Evolutionary conservation across 768 basidiomycete species (phyloP).

Genomic region (Mrakia gelida): DNA sequence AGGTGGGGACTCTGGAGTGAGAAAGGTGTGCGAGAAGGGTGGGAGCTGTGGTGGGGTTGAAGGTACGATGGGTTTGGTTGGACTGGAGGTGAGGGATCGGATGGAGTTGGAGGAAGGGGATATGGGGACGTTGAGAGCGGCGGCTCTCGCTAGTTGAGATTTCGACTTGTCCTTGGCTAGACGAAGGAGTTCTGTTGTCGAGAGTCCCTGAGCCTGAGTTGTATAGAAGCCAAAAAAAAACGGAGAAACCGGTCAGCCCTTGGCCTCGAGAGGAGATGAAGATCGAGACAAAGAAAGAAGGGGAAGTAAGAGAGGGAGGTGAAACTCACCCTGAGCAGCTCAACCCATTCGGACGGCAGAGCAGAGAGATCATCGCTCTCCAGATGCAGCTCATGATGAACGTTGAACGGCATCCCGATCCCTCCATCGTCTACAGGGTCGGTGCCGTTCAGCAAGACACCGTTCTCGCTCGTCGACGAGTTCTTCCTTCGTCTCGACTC

Average conservation of each 20-base stretch:
- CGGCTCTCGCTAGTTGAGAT: neutral
- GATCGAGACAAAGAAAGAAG: neutral
- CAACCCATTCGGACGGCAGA: neutral
- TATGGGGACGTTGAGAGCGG: neutral
- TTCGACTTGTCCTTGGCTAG: neutral
- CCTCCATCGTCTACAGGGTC: neutral
- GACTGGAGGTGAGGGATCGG: neutral
- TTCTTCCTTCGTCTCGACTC: neutral
- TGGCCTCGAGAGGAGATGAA: neutral
- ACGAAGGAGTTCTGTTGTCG: neutral
- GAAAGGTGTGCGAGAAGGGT: neutral
- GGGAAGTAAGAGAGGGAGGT: neutral
- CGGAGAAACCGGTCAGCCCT: neutral
- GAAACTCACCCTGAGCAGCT: neutral
- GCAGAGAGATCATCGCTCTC: slow-evolving; percentile 5
- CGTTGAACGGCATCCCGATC: slow-evolving; percentile 6
- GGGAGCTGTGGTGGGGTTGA: neutral
- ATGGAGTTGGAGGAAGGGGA: neutral
- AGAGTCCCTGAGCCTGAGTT: slow-evolving; percentile 1
- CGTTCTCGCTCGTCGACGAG: neutral
- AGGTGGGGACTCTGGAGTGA: neutral
- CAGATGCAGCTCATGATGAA: slow-evolving; percentile 7
- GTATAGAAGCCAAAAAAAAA: neutral
- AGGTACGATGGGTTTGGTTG: neutral
- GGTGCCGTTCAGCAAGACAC: neutral